Evolutionary conservation across 768 basidiomycete genomes (phyloP).

Genomic region (Leccinellum rugosiceps): DNA sequence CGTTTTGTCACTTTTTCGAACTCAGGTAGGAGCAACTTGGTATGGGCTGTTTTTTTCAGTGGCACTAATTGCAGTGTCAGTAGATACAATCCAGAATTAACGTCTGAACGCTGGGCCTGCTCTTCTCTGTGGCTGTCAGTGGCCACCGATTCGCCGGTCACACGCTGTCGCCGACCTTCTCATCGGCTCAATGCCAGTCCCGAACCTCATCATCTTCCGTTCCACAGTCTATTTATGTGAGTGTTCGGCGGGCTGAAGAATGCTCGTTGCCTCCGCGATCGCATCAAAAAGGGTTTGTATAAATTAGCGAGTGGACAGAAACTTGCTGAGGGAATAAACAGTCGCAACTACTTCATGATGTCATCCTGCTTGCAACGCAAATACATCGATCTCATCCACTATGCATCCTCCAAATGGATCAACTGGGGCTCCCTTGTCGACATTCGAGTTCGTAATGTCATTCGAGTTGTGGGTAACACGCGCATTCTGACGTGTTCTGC

Average conservation of each 20-base stretch:
- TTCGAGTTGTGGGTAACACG: neutral
- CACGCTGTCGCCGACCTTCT: neutral
- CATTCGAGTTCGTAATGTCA: slow-evolving; percentile 21
- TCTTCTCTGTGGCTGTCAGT: too few species aligned
- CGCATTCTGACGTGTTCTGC: neutral
- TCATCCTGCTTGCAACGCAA: slow-evolving; percentile 23
- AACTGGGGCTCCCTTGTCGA: slow-evolving; percentile 34
- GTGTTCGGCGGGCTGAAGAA: neutral
- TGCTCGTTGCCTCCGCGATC: neutral
- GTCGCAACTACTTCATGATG: slow-evolving; percentile 1
- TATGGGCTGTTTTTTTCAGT: neutral
- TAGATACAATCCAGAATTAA: too few species aligned
- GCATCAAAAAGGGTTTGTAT: neutral
- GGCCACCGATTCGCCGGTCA: neutral
- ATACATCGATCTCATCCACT: slow-evolving; percentile 33
- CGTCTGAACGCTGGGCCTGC: neutral
- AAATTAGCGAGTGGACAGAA: neutral
- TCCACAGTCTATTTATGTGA: neutral
- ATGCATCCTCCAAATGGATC: slow-evolving; percentile 32
- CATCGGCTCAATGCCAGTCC: neutral
- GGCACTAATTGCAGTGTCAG: too few species aligned
- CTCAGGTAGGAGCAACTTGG: neutral
- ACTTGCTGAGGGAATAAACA: neutral
- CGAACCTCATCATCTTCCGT: neutral
- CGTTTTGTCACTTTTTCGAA: too few species aligned